Conservation (phyloP, 305 asterid species). For the Caryopteris hybrid region DNA sequence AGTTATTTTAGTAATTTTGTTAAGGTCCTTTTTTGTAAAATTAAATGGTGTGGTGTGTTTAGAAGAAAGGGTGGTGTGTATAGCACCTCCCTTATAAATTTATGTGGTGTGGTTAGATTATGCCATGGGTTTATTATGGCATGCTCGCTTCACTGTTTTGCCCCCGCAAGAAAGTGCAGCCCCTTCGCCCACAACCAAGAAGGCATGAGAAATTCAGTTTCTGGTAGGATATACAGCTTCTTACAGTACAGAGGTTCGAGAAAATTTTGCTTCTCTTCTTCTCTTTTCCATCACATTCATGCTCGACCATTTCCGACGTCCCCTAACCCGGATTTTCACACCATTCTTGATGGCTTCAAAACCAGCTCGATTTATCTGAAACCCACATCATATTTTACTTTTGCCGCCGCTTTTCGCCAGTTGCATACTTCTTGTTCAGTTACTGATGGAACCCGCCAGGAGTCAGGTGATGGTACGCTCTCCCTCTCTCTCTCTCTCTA, state of each 20-base stretch:
- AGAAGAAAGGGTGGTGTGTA: too few relatives aligned
- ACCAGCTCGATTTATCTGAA: slow-evolving; percentile 8
- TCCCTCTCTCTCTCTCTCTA: too few relatives aligned
- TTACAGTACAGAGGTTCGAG: slow-evolving; percentile 17
- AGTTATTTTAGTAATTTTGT: too few relatives aligned
- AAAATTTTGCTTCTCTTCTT: slow-evolving; percentile 15
- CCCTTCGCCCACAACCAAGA: neutral
- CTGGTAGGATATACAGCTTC: slow-evolving; percentile 18
- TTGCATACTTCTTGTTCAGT: slow-evolving; percentile 30
- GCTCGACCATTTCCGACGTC: slow-evolving; percentile 14
- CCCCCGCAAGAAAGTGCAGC: neutral
- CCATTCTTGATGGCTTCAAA: slow-evolving; percentile 1
- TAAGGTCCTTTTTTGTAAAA: too few relatives aligned
- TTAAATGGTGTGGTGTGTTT: too few relatives aligned
- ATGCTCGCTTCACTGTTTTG: neutral
- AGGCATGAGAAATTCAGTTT: slow-evolving; percentile 32
- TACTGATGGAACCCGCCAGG: slow-evolving; percentile 7
- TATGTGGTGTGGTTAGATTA: too few relatives aligned
- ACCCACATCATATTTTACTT: slow-evolving; percentile 24
- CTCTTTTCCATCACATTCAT: slow-evolving; percentile 15
- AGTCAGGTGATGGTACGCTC: slow-evolving; percentile 22
- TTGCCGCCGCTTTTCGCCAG: slow-evolving; percentile 22
- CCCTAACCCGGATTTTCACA: slow-evolving; percentile 14
- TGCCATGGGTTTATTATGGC: neutral
- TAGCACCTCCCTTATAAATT: too few relatives aligned